Evolutionary conservation across 2,329 filamentous ascomycete species (phyloP).

Genomic region (Tolypocladium cylindrosporum): DNA sequence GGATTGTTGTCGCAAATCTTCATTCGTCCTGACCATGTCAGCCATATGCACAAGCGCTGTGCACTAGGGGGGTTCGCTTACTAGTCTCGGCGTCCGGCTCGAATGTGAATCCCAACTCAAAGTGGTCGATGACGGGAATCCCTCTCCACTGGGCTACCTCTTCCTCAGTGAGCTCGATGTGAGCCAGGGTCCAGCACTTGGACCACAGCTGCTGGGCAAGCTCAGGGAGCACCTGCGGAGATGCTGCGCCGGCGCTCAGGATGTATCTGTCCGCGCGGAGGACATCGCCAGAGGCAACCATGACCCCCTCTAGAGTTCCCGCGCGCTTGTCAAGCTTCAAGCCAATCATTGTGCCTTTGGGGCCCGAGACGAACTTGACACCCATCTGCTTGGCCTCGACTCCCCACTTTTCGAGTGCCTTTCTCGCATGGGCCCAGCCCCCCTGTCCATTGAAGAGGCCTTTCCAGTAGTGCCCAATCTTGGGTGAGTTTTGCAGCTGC

Average conservation of each 20-base stretch:
- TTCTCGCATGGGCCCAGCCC: background rate
- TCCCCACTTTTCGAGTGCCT: background rate
- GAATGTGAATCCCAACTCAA: background rate
- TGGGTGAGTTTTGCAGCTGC: background rate
- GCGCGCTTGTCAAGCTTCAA: background rate
- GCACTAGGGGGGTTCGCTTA: background rate
- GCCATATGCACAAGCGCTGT: background rate
- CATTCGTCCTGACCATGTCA: background rate
- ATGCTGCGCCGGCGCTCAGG: background rate
- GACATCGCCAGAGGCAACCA: background rate
- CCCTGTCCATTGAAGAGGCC: background rate
- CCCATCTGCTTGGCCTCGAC: background rate
- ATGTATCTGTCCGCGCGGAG: background rate
- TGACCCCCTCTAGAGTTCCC: background rate
- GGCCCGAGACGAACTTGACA: background rate
- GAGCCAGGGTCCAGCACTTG: background rate
- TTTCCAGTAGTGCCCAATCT: background rate
- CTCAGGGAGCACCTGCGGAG: background rate
- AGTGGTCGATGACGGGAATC: background rate
- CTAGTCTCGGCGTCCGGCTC: slow-evolving; percentile 6
- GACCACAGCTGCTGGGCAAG: background rate
- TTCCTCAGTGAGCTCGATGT: background rate
- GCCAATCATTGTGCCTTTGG: background rate
- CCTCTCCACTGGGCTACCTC: background rate
- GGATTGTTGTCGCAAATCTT: background rate